Evolutionary conservation across 2,329 filamentous ascomycete genomes (phyloP), one percentile per base, ranked within the genome.

Genomic region (Fusarium papillatum): DNA sequence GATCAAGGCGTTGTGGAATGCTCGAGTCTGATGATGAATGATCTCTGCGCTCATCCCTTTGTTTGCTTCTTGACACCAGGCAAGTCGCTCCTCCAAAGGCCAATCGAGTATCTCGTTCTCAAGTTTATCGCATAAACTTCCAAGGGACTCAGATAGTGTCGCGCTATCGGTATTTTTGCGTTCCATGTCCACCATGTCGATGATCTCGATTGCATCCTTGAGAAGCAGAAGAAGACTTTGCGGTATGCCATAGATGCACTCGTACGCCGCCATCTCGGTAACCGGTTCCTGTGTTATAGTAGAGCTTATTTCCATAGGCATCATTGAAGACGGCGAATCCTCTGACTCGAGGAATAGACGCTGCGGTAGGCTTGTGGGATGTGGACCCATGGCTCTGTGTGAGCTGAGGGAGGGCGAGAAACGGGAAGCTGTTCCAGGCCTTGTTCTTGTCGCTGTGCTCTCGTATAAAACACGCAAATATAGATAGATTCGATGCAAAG

Each of bases 1-100:
- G n/a, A 80, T 76, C 24, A 80, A 43, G 17, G 79, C 79, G 34
- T 80, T 76, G 39, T 80, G 77, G 46, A 80, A 80, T 6, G 76
- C 76, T 16, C 46, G 31, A 5, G 73, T 76, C 17, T 76, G 73
- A 19, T 70, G 64, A 31, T 62, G 50, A 11, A 75, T 69, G 13
- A 75, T 74, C 11, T 59, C 46, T 1, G 66, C 62, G n/a, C 70
- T 74, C 19, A 72, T 39, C 2, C 61, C 62, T 5, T 50, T 66
- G 60, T 65, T 60, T 6, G 57, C 57, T 4, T 60, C 57, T 16
- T 39, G 57, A 16, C 57, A 39, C 57, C 57, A 60, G 14, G 34
- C 57, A 3, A 60, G 34, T 8, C 71, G 38, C 36, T 64, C 48
- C 60, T 63, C n/a, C 38, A 60, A 4, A 67, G 67, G 24, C 71